These are phyloP conservation scores for Malus hybrid DNA, from an alignment of 331 rosid species.

Conservation along the genomic window DNA sequence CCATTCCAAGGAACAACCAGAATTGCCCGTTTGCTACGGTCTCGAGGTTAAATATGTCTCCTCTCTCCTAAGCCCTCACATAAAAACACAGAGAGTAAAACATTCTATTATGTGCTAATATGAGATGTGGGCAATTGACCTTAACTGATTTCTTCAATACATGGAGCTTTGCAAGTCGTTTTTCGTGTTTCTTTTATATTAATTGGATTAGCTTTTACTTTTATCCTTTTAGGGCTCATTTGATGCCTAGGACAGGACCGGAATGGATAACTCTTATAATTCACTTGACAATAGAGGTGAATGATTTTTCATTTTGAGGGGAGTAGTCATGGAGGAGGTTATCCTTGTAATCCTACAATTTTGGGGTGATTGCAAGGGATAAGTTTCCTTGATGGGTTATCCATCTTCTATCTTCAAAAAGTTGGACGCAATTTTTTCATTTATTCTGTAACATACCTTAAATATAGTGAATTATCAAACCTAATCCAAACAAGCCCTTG, in stretches of 20 bases:
- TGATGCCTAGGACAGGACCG: not conserved
- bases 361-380: not conserved
- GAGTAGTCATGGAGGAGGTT: not conserved
- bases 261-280: not conserved
- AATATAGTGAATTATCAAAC: not conserved
- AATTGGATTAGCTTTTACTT: not conserved
- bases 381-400: not conserved
- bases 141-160: not conserved
- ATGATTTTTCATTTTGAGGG: not conserved
- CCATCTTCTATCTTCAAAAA: not conserved
- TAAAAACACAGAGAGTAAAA: not conserved
- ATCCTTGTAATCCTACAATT: no score
- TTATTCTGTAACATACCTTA: not conserved
- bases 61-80: not conserved
- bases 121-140: not conserved
- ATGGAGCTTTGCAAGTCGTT: not conserved
- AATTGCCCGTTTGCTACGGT: constrained; percentile 9
- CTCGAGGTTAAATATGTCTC: not conserved
- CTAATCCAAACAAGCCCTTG: not conserved
- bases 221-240: not conserved
- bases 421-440: not conserved
- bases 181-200: not conserved
- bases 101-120: not conserved
- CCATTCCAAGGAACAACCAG: not conserved
- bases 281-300: not conserved